phyloP scores from a whole-genome alignment of 2,329 filamentous ascomycete genomes.

The Emmonsiellopsis sp. region DNA sequence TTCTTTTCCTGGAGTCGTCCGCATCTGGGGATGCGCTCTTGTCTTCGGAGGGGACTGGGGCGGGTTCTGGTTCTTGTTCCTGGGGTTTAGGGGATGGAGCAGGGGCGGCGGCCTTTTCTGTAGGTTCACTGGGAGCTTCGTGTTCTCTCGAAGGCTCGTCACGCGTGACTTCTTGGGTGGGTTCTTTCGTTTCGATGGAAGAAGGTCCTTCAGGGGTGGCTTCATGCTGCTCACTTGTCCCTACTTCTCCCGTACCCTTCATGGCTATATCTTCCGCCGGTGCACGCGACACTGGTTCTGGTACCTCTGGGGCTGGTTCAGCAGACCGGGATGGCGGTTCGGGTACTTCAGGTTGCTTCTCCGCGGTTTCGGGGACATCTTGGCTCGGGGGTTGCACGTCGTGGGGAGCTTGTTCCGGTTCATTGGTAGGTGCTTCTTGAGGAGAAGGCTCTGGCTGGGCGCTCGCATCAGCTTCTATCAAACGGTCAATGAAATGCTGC shows the following conservation, averaged over 20 bases:
- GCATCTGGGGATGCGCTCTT: slow-evolving; percentile 24
- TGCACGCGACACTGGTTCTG: neutral
- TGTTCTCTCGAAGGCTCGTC: slow-evolving; percentile 2
- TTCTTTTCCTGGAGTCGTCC: slow-evolving; percentile 55
- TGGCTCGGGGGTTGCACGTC: neutral
- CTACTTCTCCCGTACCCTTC: neutral
- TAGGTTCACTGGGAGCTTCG: neutral
- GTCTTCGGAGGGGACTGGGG: slow-evolving; percentile 18
- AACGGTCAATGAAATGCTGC: slow-evolving; percentile 53
- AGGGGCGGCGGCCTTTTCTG: neutral
- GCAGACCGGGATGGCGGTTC: neutral
- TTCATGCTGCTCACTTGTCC: neutral
- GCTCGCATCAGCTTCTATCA: slow-evolving; percentile 38
- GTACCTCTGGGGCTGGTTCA: neutral
- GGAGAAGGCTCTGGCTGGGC: slow-evolving; percentile 7
- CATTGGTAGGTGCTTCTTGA: slow-evolving; percentile 6
- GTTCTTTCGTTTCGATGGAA: neutral
- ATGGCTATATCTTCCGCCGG: neutral
- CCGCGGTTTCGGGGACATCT: neutral
- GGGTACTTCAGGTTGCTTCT: neutral
- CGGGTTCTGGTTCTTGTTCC: slow-evolving; percentile 16
- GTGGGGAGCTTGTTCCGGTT: neutral
- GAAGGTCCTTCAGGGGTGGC: neutral
- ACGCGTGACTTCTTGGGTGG: neutral
- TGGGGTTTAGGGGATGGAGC: slow-evolving; percentile 11